Conservation (phyloP, 2,329 filamentous ascomycete species). For the Ophiostoma perfectum region DNA sequence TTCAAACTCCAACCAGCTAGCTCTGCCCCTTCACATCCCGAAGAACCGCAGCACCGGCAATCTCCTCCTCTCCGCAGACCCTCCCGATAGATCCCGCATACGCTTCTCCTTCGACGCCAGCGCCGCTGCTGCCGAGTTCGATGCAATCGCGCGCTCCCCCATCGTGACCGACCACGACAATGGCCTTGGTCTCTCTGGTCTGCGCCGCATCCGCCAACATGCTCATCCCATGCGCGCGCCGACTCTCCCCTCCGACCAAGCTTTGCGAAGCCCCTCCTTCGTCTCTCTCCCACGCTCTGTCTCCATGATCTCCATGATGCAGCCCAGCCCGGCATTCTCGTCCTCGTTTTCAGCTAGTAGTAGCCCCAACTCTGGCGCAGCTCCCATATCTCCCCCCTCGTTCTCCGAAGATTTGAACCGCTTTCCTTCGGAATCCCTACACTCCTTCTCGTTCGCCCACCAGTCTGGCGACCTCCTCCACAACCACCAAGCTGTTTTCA, state of each 20-base stretch:
- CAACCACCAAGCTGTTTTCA: constrained; percentile 86
- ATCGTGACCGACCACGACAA: constrained; percentile 83
- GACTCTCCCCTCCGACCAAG: constrained; percentile 59
- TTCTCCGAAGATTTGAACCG: constrained; percentile 84
- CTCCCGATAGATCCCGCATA: constrained; percentile 55
- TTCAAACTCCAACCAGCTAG: constrained; percentile 42
- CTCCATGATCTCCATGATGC: constrained; percentile 64
- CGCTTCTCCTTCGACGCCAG: constrained; percentile 74
- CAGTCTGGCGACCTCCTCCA: constrained; percentile 90
- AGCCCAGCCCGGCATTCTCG: constrained; percentile 43
- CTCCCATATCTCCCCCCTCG: constrained; percentile 61
- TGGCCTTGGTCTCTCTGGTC: constrained; percentile 75
- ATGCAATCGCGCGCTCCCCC: constrained; percentile 70
- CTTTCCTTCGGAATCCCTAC: constrained; percentile 91
- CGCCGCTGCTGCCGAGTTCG: constrained; percentile 56
- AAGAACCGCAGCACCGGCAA: constrained; percentile 64
- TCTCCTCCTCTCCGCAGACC: constrained; percentile 45
- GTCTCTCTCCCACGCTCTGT: constrained; percentile 56
- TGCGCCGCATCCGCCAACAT: constrained; percentile 89
- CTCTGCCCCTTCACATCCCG: constrained; percentile 48
- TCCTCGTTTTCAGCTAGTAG: background rate
- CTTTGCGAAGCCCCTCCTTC: constrained; percentile 56
- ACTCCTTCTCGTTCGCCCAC: constrained; percentile 96
- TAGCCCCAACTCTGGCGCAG: constrained; percentile 45
- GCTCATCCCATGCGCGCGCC: constrained; percentile 57